These are phyloP conservation scores for Carex pumila DNA, from an alignment of 176 grass and related monocot species.

Conservation along the genomic window DNA sequence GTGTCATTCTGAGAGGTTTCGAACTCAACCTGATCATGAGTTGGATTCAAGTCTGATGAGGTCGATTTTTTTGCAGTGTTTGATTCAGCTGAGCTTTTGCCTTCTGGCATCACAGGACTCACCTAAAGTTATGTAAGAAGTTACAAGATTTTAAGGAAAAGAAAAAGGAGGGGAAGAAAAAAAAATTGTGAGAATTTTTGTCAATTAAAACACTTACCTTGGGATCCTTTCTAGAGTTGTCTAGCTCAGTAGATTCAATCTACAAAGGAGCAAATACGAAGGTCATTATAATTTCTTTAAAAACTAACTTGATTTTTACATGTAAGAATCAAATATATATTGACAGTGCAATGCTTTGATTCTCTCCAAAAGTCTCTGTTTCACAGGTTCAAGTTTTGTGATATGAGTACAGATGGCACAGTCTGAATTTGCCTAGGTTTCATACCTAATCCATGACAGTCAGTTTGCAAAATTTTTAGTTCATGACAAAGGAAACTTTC, in stretches of 20 bases:
- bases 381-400: background rate
- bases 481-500: background rate
- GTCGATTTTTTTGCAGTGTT: background rate
- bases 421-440: background rate
- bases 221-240: conserved; percentile 1
- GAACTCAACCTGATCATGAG: conserved; percentile 40
- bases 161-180: background rate
- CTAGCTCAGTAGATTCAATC: background rate
- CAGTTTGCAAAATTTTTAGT: background rate
- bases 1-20: conserved; percentile 22
- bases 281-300: background rate
- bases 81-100: background rate
- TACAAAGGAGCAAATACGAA: background rate
- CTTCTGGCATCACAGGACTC: background rate
- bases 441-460: background rate
- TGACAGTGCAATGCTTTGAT: background rate
- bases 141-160: background rate
- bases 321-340: background rate
- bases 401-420: background rate
- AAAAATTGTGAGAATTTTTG: background rate
- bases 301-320: background rate
- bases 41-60: conserved; percentile 31
- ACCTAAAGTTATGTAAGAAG: background rate
- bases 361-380: background rate
- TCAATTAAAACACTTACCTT: background rate